Base-by-base conservation (phyloP, 805 yeast species). In the Schwanniomyces polymorphus region DNA sequence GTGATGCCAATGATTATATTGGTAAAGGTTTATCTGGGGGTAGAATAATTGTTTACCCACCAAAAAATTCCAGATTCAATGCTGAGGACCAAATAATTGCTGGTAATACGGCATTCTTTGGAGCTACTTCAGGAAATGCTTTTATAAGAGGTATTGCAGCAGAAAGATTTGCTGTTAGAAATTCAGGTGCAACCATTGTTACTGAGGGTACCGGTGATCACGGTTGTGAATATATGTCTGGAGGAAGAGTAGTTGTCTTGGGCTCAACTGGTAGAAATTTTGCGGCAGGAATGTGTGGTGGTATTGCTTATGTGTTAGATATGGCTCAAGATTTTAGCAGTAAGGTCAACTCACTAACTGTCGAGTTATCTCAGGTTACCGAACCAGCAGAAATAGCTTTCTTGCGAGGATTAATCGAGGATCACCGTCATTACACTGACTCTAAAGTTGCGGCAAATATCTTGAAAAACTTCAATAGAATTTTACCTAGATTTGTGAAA, bases 201-300 rank as follows among this genome's bases (percentile, higher is more conserved):
- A 91, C 90, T 55, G 99, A 92, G 72, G 97, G 97, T 63, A 85
- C 88, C 54, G 99, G 99, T 75, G 97, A 92, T 68, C 97, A 92
- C 68, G 99, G 99, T 44, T 92, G 97, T 75, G 99, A 92, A 74
- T 92, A 92, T 74, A 92, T 92, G 99, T 91, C 98, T 58, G 98
- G 99, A 68, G 99, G 99, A 66, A 84, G 98, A 60, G 97, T 94
- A 52, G 90, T 92, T 63, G 91, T 92, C 41, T 80, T 92, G 57
- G 97, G 97, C 41, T 73, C 84, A 49, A 88, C 97, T 59, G 97
- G 97, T 49, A 83, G 97, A 53, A 86, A 91, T 76, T 88, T 88
- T 66, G 97, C 88, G 51, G 97, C 99, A 47, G 99, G 99, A 77
- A 94, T 94, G 87, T 91, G 97, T 59, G 99, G 99, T 72, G 99